phyloP scores from a whole-genome alignment of 257 asterid species.

The Pogostemon cablin region DNA sequence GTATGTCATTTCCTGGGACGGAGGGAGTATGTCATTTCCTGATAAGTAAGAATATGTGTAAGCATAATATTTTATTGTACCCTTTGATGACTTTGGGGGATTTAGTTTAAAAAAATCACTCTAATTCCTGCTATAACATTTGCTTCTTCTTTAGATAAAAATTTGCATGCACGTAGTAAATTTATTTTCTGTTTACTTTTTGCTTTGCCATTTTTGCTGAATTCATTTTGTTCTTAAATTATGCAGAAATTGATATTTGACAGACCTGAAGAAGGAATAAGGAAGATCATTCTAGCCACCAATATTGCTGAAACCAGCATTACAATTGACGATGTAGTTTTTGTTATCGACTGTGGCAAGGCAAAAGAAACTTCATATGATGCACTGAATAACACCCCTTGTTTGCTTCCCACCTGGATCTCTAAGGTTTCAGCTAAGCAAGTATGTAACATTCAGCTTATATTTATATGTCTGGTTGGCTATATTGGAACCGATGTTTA shows the following conservation, averaged over 20 bases:
- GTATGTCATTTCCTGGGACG: no score
- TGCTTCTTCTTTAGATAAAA: slow-evolving; percentile 4
- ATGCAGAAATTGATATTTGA: slow-evolving; percentile 82
- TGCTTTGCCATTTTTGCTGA: slow-evolving; percentile 23
- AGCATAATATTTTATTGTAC: neutral
- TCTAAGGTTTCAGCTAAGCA: slow-evolving; percentile 92
- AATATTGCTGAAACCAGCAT: slow-evolving; percentile 98
- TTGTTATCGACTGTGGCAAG: slow-evolving; percentile 90
- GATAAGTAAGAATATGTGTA: slow-evolving; percentile 6
- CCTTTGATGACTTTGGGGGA: neutral
- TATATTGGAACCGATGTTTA: neutral
- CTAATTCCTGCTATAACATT: neutral
- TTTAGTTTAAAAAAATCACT: neutral
- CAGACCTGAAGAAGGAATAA: slow-evolving; percentile 74
- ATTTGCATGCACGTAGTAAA: slow-evolving; percentile 15
- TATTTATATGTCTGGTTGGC: slow-evolving; percentile 13
- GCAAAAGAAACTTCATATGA: slow-evolving; percentile 95
- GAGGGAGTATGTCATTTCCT: neutral
- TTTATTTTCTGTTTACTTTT: slow-evolving; percentile 6
- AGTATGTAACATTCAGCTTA: slow-evolving; percentile 45
- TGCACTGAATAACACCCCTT: slow-evolving; percentile 94
- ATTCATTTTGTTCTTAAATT: slow-evolving; percentile 37
- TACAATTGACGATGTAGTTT: slow-evolving; percentile 86
- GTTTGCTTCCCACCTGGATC: slow-evolving; percentile 96
- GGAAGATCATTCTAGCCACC: slow-evolving; percentile 89